Percentiles rank a stretch among this genome's conserved stretches.
phyloP scores from a whole-genome alignment of 305 asterid genomes.

The Euphrasia arctica region DNA sequence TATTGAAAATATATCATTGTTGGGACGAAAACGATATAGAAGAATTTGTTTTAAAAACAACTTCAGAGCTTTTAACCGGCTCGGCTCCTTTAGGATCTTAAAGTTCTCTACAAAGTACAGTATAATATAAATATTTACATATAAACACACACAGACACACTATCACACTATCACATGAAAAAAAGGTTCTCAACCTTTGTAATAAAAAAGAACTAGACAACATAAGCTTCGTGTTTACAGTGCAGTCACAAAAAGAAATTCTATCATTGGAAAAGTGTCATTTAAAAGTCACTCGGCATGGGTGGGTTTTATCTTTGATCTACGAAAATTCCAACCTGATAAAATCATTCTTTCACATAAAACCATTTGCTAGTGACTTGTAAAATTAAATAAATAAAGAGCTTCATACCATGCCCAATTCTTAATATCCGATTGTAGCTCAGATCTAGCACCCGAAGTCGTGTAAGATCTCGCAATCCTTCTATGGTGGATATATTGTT shows the following conservation, averaged over 20 bases:
- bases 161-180: not conserved
- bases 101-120: too few relatives aligned
- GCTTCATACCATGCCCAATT: slow-evolving; percentile 85
- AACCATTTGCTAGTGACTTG: slow-evolving; percentile 3
- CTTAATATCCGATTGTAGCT: slow-evolving; percentile 86
- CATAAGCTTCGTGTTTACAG: not conserved
- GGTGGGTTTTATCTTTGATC: not conserved
- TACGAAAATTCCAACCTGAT: slow-evolving; percentile 15
- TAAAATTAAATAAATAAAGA: slow-evolving; percentile 6
- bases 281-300: not conserved
- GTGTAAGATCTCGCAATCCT: slow-evolving; percentile 87
- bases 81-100: too few relatives aligned
- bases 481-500: slow-evolving; percentile 82
- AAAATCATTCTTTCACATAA: not conserved
- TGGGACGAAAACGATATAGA: too few relatives aligned
- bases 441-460: slow-evolving; percentile 91
- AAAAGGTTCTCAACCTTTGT: not conserved
- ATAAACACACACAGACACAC: too few relatives aligned
- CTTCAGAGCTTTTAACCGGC: too few relatives aligned
- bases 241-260: slow-evolving; percentile 3
- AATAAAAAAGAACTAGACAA: not conserved
- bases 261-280: not conserved
- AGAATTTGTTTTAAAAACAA: too few relatives aligned
- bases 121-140: too few relatives aligned
- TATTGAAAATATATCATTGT: too few relatives aligned